Percentiles rank a stretch among this genome's conserved stretches.
These are phyloP conservation scores for Dipteronia sinensis DNA, from an alignment of 345 rosid species.

Conservation along the genomic window DNA sequence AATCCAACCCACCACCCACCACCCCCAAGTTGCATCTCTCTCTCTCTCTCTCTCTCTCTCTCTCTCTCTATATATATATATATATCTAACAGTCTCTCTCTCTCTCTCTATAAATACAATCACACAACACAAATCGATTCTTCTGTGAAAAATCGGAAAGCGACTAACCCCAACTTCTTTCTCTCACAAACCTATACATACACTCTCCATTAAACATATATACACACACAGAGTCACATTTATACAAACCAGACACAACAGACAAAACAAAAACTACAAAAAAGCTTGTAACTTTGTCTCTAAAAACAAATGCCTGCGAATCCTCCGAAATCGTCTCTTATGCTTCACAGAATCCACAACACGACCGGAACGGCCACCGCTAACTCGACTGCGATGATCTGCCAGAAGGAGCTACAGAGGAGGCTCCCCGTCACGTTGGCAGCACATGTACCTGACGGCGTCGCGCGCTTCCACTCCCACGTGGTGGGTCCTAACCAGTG, in stretches of 20 bases:
- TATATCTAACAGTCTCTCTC: neutral
- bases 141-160: neutral
- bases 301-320: constrained; percentile 28
- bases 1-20: constrained; percentile 3
- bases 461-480: constrained; percentile 45
- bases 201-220: neutral
- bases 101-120: constrained; percentile 18
- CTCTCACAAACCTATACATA: neutral
- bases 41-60: neutral
- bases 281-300: neutral
- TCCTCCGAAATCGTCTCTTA: constrained; percentile 31
- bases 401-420: constrained; percentile 23
- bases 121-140: constrained; percentile 17
- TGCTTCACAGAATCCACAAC: constrained; percentile 35
- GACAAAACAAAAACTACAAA: neutral
- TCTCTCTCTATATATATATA: neutral
- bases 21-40: neutral
- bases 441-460: constrained; percentile 38
- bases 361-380: constrained; percentile 3
- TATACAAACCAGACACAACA: neutral
- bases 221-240: neutral
- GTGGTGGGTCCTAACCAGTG: constrained; percentile 51
- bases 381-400: constrained; percentile 4
- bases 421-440: constrained; percentile 33
- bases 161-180: neutral